Evolutionary conservation across 768 basidiomycete species (phyloP), one percentile per base, ranked within the genome.

Genomic region (Boletus fagicola): DNA sequence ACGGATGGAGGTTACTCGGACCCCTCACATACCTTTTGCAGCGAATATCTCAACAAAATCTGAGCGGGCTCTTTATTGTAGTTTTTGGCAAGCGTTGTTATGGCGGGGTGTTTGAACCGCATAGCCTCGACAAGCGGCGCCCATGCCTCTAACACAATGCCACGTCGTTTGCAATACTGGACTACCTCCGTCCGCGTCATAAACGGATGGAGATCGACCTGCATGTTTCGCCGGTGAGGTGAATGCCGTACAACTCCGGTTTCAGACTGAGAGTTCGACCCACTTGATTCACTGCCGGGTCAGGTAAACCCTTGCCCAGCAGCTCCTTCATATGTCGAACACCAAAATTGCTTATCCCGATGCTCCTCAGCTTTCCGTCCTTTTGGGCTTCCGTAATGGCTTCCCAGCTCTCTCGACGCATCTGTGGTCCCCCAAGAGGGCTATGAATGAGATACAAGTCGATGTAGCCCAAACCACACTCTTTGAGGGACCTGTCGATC

Each of bases 161-260:
- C 78, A 62, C 83, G 74, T 58, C 81, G 68, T 51, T 75, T 75
- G 69, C 84, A 87, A 35, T 64, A 80, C 7, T 75, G 73, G 30
- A 90, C 85, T 47, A 88, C 81, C 47, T 85, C 81, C 20, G 72
- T 75, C 43, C 84, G 78, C 33, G 81, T 79, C 85, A 87, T 87
- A 69, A 87, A 91, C 2, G 87, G 89, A 70, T 90, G 80, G 24
- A 83, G 66, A 63, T 84, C 80, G 53, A 82, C 78, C 78, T 81
- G 43, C 57, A 38, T 45, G 56, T 38, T 49, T 59, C 30, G 54
- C 15, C 45, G 28, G 46, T 43, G 56, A 53, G 57, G 57, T 43
- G 45, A 39, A 60, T 31, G 50, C 28, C 31, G 36, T 49, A 46
- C 49, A n/a, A 10, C 44, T 18, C 38, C 43, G 35, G 40, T 44